Base-by-base conservation (phyloP, 805 yeast genomes). In the Kurtzmaniella cleridarum region DNA sequence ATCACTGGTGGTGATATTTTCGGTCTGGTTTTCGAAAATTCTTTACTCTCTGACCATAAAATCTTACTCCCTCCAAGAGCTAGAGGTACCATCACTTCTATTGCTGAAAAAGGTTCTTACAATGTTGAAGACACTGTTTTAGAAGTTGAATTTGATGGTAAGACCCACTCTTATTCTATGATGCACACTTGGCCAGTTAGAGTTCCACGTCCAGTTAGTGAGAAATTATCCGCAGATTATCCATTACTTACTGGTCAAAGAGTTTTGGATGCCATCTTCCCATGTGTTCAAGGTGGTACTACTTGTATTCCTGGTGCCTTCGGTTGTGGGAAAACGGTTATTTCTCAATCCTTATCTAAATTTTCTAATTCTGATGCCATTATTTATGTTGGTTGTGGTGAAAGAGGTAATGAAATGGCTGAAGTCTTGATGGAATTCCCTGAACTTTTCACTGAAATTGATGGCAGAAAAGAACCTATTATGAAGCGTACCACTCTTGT, bases 251-350 rank as follows among this genome's bases (percentile, higher is more conserved):
- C 99, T 14, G 99, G 99, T 57, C 99, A 93, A 75, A 86, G 99
- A 77, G 99, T 93, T 37, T 75, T 93, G 64, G 99, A 93, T 68
- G 83, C 98, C 24, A 77, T 93, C 49, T 93, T 93, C 78, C 99
- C 99, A 35, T 85, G 95, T 79, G 99, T 93, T 54, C 98, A 93
- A 75, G 99, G 99, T 72, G 99, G 99, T 74, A 93, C 99, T 30
- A 93, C 99, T 27, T 95, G 98, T 84, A 93, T 93, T 64, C 99
- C 99, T 34, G 99, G 99, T 71, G 99, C 99, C 47, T 93, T 93
- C 56, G 99, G 99, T 48, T 93, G 98, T 70, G 99, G 99, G 67
- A 93, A 90, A 64, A 91, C 98, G 10, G 98, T 91, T 56, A 91
- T 91, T 62, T 91, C 98, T 23, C 98, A 91, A 72, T 88, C 98